Evolutionary conservation across 257 asterid genomes (phyloP), one percentile per base, ranked within the genome.

Genomic region (Solanum etuberosum): DNA sequence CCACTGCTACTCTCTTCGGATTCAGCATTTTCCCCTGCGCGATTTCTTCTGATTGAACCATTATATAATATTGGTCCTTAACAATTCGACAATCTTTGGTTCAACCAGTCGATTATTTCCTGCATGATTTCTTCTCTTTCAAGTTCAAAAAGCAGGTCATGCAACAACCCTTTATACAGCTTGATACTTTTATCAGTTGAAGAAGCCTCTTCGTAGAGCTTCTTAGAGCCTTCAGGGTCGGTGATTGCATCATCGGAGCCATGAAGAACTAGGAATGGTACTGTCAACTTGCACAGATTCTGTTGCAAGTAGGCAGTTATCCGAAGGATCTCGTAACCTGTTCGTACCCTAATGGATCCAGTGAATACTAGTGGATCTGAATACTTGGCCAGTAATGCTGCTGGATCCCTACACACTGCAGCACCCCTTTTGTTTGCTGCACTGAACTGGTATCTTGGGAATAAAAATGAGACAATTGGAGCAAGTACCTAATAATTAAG

Each of bases 331-430:
- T 97, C 98, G 15, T 96, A 97, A 27, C 99, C 99, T 0, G 99
- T 95, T 91, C 98, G 89, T 84, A 93, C 90, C 86, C 99, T 89
- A 57, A 95, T 94, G 6, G 98, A 92, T 15, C 99, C 99, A 0
- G 99, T 97, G 91, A 95, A 97, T 27, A 96, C 99, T 9, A 97
- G 91, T 37, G 99, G 99, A 68, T 97, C 99, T 0, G 99, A 97
- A 77, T 97, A 97, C 88, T 97, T 97, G 2, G 97, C 98, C n/a
- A 89, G 46, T 34, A 97, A 88, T 48, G 99, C 99, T 34, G 91
- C 93, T 4, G 98, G 98, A 90, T 96, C 99, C 87, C 98, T 88
- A 7, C 97, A 95, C 20, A 96, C 99, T 23, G 80, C 90, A 0
- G 59, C 51, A 8, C 98, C 98, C 90, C 86, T 87, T 89, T 96